A percentile compares a stretch with the other conserved stretches of the same genome.
Conservation (phyloP, 1,139 yeast species). For the Yamadazyma diospyri region DNA sequence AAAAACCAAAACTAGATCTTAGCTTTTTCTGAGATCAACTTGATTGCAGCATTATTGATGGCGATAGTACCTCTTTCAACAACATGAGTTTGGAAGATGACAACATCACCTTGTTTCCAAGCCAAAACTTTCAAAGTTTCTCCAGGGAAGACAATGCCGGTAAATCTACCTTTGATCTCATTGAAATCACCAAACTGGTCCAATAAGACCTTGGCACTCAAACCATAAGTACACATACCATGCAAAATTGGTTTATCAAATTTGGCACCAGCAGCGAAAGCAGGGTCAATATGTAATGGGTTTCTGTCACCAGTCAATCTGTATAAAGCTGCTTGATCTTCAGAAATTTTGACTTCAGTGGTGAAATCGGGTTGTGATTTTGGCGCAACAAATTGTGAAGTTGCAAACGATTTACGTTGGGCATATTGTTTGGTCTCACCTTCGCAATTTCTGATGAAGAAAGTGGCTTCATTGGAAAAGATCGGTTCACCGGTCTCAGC, state of each 20-base stretch:
- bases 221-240: slow-evolving; percentile 88
- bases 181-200: slow-evolving; percentile 80
- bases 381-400: slow-evolving; percentile 65
- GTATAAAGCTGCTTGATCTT: slow-evolving; percentile 84
- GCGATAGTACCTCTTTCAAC: slow-evolving; percentile 78
- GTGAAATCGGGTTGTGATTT: slow-evolving; percentile 65
- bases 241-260: slow-evolving; percentile 87
- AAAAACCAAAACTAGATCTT: slow-evolving; percentile 20
- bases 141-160: slow-evolving; percentile 96
- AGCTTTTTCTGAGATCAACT: slow-evolving; percentile 47
- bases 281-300: slow-evolving; percentile 93
- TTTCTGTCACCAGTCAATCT: slow-evolving; percentile 92
- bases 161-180: slow-evolving; percentile 87
- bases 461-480: slow-evolving; percentile 81
- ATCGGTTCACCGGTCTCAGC: slow-evolving; percentile 64
- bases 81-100: slow-evolving; percentile 80
- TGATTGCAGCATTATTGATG: slow-evolving; percentile 85
- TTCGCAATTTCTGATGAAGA: slow-evolving; percentile 80
- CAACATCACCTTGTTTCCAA: slow-evolving; percentile 72
- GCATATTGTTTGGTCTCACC: slow-evolving; percentile 54
- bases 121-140: slow-evolving; percentile 80
- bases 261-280: slow-evolving; percentile 83
- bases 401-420: slow-evolving; percentile 55
- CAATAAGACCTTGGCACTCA: slow-evolving; percentile 69
- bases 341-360: slow-evolving; percentile 54